Conservation (phyloP, 768 basidiomycete genomes). For the Candolleomyces aberdarensis region DNA sequence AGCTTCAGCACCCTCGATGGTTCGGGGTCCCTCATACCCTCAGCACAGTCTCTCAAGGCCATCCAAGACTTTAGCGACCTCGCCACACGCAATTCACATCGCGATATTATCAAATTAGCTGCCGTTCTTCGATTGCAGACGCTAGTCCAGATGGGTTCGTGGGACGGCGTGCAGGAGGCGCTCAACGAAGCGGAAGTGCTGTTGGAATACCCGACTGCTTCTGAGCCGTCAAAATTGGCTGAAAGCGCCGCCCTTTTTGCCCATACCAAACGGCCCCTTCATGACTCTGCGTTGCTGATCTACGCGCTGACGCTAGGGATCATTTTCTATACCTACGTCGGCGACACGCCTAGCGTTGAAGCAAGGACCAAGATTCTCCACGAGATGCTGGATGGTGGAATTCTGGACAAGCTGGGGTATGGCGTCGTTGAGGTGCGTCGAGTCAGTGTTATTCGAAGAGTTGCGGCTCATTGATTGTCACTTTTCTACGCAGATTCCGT, state of each 20-base stretch:
- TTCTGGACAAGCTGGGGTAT: slow-evolving; percentile 33
- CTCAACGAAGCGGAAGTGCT: slow-evolving; percentile 47
- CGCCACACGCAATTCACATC: slow-evolving; percentile 29
- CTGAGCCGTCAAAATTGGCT: background rate
- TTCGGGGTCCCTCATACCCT: slow-evolving; percentile 18
- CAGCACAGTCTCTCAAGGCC: slow-evolving; percentile 26
- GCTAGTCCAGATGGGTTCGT: slow-evolving; percentile 51
- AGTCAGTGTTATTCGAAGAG: background rate
- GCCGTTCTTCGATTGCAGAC: slow-evolving; percentile 56
- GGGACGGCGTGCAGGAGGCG: slow-evolving; percentile 48
- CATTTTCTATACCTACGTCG: slow-evolving; percentile 59
- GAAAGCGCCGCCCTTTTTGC: slow-evolving; percentile 7
- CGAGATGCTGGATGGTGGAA: slow-evolving; percentile 61
- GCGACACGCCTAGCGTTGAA: slow-evolving; percentile 45
- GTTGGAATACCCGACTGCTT: slow-evolving; percentile 29
- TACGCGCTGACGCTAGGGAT: slow-evolving; percentile 64
- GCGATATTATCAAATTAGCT: slow-evolving; percentile 45
- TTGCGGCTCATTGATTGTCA: slow-evolving; percentile 30
- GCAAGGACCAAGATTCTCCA: slow-evolving; percentile 59
- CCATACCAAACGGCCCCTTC: slow-evolving; percentile 10
- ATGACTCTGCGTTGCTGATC: slow-evolving; percentile 35
- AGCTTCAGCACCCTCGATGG: slow-evolving; percentile 17
- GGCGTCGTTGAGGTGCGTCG: slow-evolving; percentile 33
- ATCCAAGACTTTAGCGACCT: slow-evolving; percentile 32
- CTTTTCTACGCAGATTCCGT: slow-evolving; percentile 35